Conservation (phyloP, 2,329 filamentous ascomycete species). For the Fonsecaea nubica region DNA sequence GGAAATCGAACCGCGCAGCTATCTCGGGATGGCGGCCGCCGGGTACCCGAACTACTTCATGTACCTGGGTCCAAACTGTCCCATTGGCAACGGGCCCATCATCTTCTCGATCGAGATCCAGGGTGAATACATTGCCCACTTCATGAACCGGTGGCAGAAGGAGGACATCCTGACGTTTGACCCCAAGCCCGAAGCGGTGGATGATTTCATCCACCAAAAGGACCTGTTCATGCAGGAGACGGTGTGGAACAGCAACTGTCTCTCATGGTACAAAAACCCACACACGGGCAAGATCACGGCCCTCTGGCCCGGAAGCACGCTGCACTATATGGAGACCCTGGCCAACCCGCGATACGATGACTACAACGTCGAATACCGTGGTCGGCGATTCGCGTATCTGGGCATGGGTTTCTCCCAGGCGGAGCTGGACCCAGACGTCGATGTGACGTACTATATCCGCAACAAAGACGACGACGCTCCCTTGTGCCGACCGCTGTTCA, state of each 20-base stretch:
- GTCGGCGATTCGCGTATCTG: too few relatives aligned
- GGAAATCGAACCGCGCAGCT: slow-evolving; percentile 44
- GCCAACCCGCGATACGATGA: slow-evolving; percentile 38
- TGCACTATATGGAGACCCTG: slow-evolving; percentile 46
- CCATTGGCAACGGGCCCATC: slow-evolving; percentile 40
- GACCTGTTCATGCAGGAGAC: slow-evolving; percentile 45
- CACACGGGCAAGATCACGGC: slow-evolving; percentile 41
- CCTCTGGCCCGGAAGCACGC: slow-evolving; percentile 50
- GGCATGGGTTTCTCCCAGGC: too few relatives aligned
- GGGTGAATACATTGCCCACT: slow-evolving; percentile 42
- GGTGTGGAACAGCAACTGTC: slow-evolving; percentile 31
- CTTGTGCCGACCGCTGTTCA: too few relatives aligned
- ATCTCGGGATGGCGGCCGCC: slow-evolving; percentile 36
- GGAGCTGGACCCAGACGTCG: too few relatives aligned
- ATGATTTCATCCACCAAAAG: slow-evolving; percentile 43
- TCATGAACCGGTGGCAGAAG: slow-evolving; percentile 43
- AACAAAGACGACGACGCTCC: too few relatives aligned
- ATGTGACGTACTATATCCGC: too few relatives aligned
- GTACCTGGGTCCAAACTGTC: slow-evolving; percentile 41
- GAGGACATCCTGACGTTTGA: slow-evolving; percentile 43
- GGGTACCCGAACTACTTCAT: slow-evolving; percentile 46
- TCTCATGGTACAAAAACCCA: slow-evolving; percentile 16
- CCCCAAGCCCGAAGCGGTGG: slow-evolving; percentile 41
- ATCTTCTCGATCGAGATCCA: slow-evolving; percentile 36
- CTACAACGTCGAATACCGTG: neutral